Evolutionary conservation across 352 stramenopile species (phyloP), one percentile per base, ranked within the genome.

Genomic region (Phytophthora citrophthora): DNA sequence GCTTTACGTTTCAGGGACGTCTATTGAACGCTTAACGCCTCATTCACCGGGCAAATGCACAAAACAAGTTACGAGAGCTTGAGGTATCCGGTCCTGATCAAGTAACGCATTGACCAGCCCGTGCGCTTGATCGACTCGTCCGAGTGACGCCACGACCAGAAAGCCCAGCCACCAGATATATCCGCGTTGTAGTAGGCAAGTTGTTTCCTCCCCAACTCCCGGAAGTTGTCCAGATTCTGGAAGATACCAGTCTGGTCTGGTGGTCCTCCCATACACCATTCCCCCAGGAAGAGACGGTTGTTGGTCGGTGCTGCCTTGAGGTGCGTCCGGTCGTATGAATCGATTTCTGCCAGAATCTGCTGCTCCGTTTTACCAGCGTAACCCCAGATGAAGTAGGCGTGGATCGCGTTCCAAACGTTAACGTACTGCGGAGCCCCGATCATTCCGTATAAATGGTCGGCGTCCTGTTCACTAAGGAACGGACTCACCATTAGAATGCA

Each of bases 391-490:
- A 81, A 88, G 61, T 88, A 90, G 13, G 61, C 38, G 44, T 89
- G 83, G 18, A 75, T 74, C 32, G 89, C 80, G 61, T 80, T 68
- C 79, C 83, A 91, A 5, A 89, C 74, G 44, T 89, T 86, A 27
- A 27, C 40, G 61, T 78, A 87, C n/a, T 74, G 58, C 3, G 56
- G 52, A 2, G 61, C 63, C 10, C 31, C 24, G 48, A 77, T 72
- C 41, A 87, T 80, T 2, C 45, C 52, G 6, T 40, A 16, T 15
- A 84, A 50, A 10, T 60, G 39, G 4, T 56, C 41, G 0, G 58
- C 24, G 3, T 70, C 58, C 52, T 90, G 79, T 15, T 88, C 45
- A 11, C 20, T 55, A 13, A 90, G n/a, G 29, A 80, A 63, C 8
- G 83, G 80, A 6, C 71, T 72, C 6, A 80, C 49, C 0, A 61